Base-by-base conservation (phyloP, 148 eudicot species). In the Polygonum aviculare region DNA sequence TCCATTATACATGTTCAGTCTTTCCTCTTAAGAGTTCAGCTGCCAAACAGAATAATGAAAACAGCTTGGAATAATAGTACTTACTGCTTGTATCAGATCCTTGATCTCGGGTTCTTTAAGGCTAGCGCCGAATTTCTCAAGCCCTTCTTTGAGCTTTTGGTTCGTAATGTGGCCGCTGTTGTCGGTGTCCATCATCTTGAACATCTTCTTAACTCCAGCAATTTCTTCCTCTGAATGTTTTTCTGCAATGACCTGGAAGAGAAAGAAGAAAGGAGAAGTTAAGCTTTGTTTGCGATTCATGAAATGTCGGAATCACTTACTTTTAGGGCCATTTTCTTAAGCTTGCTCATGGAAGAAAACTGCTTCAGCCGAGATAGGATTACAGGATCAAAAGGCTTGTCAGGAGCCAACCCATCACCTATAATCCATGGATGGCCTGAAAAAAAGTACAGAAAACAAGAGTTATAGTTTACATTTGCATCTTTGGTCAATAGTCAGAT, bases 371-470 rank as follows among this genome's bases (percentile, higher is more conserved):
- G 92, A 12, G 82, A 81, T 73, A 95, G 83, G 49, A 95, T 86
- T 31, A 93, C 93, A 63, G 91, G 85, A 72, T 91, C 96, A 69
- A 95, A 94, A 79, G 97, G 99, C 81, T 89, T 92, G 79, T 92
- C 97, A 48, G 92, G 97, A 60, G 97, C 97, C 76, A 89, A 87
- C 14, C 94, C 96, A 69, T 87, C 90, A 33, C 85, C 82, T 82
- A 83, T 87, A 73, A 95, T 85, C 99, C 99, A 95, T 35, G 99
- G 97, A 82, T 95, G 97, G 78, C 97, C 99, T 95, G 82, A 69
- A 73, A 41, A 31, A 39, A 70, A 41, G 21, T 33, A 50, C 73
- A 41, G 36, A 19, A 72, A 72, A 45, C 7, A 16, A 0, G 36
- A n/a, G 41, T 33, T 33, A 63, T 12, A 22, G 19, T 52, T 15